Base-by-base conservation (phyloP, 768 basidiomycete genomes). In the Suillus clintonianus region DNA sequence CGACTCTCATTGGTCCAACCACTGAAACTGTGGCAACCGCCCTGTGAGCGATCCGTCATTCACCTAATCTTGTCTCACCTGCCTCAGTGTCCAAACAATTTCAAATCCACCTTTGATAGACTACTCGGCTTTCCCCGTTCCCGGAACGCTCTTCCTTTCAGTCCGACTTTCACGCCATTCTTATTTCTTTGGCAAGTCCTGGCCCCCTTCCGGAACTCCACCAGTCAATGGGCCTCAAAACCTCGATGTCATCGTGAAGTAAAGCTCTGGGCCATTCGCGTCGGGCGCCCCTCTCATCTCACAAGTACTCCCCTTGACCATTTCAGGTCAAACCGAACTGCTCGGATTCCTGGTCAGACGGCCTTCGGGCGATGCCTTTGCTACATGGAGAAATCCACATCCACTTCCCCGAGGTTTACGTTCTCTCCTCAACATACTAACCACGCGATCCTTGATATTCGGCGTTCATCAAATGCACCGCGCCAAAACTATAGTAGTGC, bases 161-260 rank as follows among this genome's bases (percentile, higher is more conserved):
- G n/a, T 45, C 56, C 62, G 57, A 56, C 62, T 54, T 59, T 57
- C 58, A 64, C 43, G 37, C 42, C 45, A 60, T 60, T 64, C 60
- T 63, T 30, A 43, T 41, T 15, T 32, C 3, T 47, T 53, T 53
- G 32, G 51, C 51, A 53, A 34, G 11, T 36, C 2, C 0, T 30
- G n/a, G n/a, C 6, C 55, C 27, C 37, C 36, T 39, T 37, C 34
- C 8, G 53, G n/a, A 22, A 13, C 13, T 8, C 9, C 53, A 32
- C 2, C 6, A 24, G 37, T 14, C 24, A 30, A 17, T 55, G 22
- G 36, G 10, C 24, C 47, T 50, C 48, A 17, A 24, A 27, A 27
- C 27, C 8, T 50, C 27, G 8, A 55, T 36, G 32, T 22, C 34
- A 11, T n/a, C 53, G 53, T 7, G 32, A 55, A 55, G 22, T 37